These are phyloP conservation scores for Gomphus bonarii DNA, from an alignment of 1,284 basidiomycete genomes.

Conservation along the genomic window DNA sequence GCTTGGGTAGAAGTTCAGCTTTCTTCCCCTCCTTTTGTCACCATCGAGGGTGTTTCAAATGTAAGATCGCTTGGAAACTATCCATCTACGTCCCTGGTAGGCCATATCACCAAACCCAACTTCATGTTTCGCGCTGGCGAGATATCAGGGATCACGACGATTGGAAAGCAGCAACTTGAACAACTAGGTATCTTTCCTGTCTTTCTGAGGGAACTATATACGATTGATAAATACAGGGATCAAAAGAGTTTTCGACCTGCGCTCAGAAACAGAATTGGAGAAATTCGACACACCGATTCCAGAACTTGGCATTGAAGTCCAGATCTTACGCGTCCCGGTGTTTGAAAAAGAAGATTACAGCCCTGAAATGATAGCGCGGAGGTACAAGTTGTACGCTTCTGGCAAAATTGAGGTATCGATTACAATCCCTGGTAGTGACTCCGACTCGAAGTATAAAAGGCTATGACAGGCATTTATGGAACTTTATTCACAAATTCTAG, in stretches of 20 bases:
- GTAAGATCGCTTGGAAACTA: constrained; percentile 60
- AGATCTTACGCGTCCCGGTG: constrained; percentile 50
- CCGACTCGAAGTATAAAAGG: background rate
- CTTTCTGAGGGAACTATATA: background rate
- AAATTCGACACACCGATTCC: constrained; percentile 61
- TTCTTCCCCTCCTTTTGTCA: constrained; percentile 48
- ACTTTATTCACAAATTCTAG: constrained; percentile 68
- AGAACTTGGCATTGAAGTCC: constrained; percentile 41
- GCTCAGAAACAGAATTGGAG: constrained; percentile 65
- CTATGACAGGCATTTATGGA: constrained; percentile 62
- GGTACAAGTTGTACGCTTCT: constrained; percentile 66
- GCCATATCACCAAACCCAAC: constrained; percentile 43
- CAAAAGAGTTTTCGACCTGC: constrained; percentile 56
- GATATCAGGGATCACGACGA: constrained; percentile 47
- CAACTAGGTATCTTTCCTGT: constrained; percentile 25
- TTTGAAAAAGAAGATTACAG: constrained; percentile 69
- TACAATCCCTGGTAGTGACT: background rate
- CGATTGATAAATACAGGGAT: constrained; percentile 30
- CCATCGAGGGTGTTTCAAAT: constrained; percentile 59
- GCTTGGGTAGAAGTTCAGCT: constrained; percentile 3
- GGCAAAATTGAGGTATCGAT: constrained; percentile 58
- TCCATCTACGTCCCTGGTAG: constrained; percentile 31
- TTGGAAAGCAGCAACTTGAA: constrained; percentile 47
- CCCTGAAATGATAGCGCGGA: constrained; percentile 71
- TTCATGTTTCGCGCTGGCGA: constrained; percentile 60